Evolutionary conservation across 805 yeast genomes (phyloP).

Genomic region (Saccharomyces eubayanus): DNA sequence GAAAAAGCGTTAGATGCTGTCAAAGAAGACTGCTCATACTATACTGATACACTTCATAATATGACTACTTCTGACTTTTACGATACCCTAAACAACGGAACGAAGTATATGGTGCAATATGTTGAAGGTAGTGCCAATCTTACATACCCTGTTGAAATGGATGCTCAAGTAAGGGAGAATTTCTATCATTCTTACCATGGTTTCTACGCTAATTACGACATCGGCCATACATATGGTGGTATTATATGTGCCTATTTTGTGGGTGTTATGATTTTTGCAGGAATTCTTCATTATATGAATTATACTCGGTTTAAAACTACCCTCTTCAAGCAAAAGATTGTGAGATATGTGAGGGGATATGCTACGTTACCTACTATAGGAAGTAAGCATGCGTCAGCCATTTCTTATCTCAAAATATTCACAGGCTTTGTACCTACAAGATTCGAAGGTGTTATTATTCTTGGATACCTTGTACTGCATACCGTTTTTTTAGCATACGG

Average conservation of each 20-base stretch:
- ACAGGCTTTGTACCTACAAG: slow-evolving; percentile 20
- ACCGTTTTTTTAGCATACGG: slow-evolving; percentile 6
- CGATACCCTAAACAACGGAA: slow-evolving; percentile 12
- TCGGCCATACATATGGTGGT: slow-evolving; percentile 10
- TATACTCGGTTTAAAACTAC: slow-evolving; percentile 7
- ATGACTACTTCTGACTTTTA: background rate
- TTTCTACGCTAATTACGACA: slow-evolving; percentile 15
- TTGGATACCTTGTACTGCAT: slow-evolving; percentile 16
- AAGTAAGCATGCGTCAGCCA: slow-evolving; percentile 15
- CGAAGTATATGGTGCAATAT: background rate
- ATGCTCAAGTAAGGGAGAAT: slow-evolving; percentile 3
- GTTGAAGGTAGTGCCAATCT: background rate
- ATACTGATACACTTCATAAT: background rate
- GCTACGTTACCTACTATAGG: slow-evolving; percentile 12
- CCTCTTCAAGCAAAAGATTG: slow-evolving; percentile 6
- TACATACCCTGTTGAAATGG: slow-evolving; percentile 10
- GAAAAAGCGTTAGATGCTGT: slow-evolving; percentile 10
- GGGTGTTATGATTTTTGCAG: slow-evolving; percentile 3
- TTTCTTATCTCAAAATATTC: slow-evolving; percentile 3
- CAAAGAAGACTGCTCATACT: slow-evolving; percentile 6
- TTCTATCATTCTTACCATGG: slow-evolving; percentile 13
- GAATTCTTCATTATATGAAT: slow-evolving; percentile 7
- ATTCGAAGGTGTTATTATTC: slow-evolving; percentile 13
- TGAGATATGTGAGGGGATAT: slow-evolving; percentile 14
- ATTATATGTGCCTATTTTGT: slow-evolving; percentile 12